Evolutionary conservation across 148 eudicot species (phyloP).

Genomic region (Cornus florida): DNA sequence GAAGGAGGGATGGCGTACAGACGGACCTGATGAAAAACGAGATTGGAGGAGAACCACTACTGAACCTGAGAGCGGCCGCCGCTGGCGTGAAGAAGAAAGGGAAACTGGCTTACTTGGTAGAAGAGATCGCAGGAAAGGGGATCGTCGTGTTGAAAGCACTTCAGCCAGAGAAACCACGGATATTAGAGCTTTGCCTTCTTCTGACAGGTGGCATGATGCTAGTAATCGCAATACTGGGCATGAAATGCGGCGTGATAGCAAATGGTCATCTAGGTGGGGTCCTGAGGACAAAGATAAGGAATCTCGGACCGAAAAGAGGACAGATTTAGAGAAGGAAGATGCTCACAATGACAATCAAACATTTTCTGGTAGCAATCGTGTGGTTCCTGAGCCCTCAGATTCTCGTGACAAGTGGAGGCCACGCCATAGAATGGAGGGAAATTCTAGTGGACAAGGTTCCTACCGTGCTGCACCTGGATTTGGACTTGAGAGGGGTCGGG

Average conservation of each 20-base stretch:
- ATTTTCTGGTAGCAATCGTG: conserved; percentile 44
- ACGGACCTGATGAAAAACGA: conserved; percentile 61
- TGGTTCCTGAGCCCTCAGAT: conserved; percentile 55
- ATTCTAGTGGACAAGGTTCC: conserved; percentile 56
- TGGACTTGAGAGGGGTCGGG: conserved; percentile 72
- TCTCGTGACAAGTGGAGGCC: conserved; percentile 99
- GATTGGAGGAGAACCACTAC: conserved; percentile 74
- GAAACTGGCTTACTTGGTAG: conserved; percentile 96
- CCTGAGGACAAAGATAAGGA: conserved; percentile 95
- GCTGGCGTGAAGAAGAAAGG: conserved; percentile 99
- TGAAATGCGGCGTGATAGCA: conserved; percentile 78
- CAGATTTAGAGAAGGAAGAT: conserved; percentile 78
- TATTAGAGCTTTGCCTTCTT: conserved; percentile 39
- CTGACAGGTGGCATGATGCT: conserved; percentile 81
- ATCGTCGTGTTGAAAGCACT: conserved; percentile 75
- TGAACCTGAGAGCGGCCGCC: conserved; percentile 72
- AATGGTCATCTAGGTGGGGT: conserved; percentile 99
- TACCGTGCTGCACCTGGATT: conserved; percentile 95
- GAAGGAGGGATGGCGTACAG: conserved; percentile 62
- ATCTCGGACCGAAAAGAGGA: conserved; percentile 59
- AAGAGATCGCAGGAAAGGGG: conserved; percentile 82
- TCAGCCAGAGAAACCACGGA: conserved; percentile 65
- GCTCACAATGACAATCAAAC: conserved; percentile 51
- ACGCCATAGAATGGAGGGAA: conserved; percentile 83
- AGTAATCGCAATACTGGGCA: conserved; percentile 53